A percentile compares a stretch with the other conserved stretches of the same genome.
These are phyloP conservation scores for Fonsecaea monophora DNA, from an alignment of 2,329 filamentous ascomycete genomes.

Conservation along the genomic window DNA sequence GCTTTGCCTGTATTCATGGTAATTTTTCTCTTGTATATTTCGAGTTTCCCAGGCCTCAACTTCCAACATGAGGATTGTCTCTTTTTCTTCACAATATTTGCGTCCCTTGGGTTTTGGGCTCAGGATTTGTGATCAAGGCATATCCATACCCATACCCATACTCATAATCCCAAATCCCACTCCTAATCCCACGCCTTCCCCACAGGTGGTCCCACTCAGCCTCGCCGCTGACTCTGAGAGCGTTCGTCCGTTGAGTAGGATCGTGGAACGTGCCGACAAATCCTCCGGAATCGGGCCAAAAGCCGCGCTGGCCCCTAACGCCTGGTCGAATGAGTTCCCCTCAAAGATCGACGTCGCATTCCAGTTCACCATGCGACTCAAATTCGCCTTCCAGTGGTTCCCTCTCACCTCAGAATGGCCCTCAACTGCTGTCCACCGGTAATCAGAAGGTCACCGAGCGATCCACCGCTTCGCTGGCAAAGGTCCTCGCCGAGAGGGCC, in stretches of 20 bases:
- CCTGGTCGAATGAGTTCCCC: not conserved
- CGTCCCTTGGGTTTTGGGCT: not conserved
- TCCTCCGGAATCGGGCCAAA: not conserved
- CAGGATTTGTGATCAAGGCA: not conserved
- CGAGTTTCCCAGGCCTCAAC: not conserved
- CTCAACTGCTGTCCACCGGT: not conserved
- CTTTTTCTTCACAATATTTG: not conserved
- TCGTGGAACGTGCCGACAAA: too few species aligned
- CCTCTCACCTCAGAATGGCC: slow-evolving; percentile 9
- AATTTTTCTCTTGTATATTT: slow-evolving; percentile 6
- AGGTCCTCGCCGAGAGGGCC: slow-evolving; percentile 16
- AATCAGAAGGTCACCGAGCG: slow-evolving; percentile 13
- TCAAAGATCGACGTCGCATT: not conserved
- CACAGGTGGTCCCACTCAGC: not conserved
- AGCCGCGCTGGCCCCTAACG: not conserved
- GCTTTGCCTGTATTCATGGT: not conserved
- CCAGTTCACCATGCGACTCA: not conserved
- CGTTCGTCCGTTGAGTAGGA: not conserved
- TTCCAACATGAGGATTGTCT: not conserved
- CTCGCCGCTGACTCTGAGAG: not conserved
- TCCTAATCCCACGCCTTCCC: not conserved
- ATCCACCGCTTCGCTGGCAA: slow-evolving; percentile 18
- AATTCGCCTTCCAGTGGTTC: slow-evolving; percentile 9
- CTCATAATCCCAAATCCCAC: not conserved
- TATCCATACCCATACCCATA: not conserved